Conservation (phyloP, 306 rosid species). For the Begonia masoniana region DNA sequence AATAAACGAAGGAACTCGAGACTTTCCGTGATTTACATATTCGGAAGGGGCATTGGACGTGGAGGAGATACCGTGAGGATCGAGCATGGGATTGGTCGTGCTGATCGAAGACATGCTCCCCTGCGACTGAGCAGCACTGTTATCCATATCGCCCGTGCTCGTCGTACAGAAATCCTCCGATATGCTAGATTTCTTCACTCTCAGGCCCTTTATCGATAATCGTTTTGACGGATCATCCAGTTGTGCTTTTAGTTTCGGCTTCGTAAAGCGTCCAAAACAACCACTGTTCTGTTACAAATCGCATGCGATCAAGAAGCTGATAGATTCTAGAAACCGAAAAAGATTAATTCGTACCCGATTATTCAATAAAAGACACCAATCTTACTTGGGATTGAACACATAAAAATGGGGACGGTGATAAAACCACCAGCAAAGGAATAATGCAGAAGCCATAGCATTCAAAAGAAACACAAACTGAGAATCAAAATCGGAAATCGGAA, state of each 20-base stretch:
- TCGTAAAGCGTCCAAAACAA: conserved; percentile 47
- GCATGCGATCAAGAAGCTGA: conserved; percentile 37
- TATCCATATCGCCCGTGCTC: conserved; percentile 83
- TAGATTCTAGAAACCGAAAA: conserved; percentile 5
- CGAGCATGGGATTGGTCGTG: conserved; percentile 49
- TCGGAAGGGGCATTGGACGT: conserved; percentile 35
- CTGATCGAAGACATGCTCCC: conserved; percentile 82
- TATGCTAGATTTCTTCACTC: conserved; percentile 38
- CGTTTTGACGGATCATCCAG: conserved; percentile 29
- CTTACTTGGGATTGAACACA: conserved; percentile 1
- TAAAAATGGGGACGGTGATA: too few species aligned
- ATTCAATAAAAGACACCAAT: background rate
- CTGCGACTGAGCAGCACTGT: conserved; percentile 78
- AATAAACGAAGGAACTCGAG: conserved; percentile 2
- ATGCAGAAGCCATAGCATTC: background rate
- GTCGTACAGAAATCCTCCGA: conserved; percentile 89
- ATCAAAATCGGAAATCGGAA: too few species aligned
- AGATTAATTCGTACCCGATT: too few species aligned
- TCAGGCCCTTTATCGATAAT: conserved; percentile 12
- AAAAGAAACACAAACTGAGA: too few species aligned
- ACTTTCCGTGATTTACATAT: conserved; percentile 67
- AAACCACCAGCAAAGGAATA: too few species aligned
- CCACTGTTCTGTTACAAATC: conserved; percentile 99
- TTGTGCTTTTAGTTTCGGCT: conserved; percentile 20
- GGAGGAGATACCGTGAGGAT: conserved; percentile 38